Conservation (phyloP, 1,284 basidiomycete genomes). For the Cronartium ribicola region DNA sequence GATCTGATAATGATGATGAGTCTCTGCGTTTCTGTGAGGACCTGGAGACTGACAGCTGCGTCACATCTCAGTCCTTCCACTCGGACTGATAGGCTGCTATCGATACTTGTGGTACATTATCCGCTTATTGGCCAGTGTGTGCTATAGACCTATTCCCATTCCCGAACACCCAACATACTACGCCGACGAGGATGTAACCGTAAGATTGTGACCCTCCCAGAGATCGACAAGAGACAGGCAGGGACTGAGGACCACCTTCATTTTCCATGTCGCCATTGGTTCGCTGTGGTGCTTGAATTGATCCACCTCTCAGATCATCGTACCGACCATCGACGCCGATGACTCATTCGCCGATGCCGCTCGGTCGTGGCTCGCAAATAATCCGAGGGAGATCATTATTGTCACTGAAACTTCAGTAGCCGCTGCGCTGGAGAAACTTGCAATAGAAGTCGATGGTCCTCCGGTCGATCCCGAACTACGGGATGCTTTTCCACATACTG, state of each 20-base stretch:
- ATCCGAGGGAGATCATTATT: slow-evolving; percentile 86
- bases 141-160: slow-evolving; percentile 76
- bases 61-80: slow-evolving; percentile 66
- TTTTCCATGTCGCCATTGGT: not conserved
- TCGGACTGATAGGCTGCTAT: slow-evolving; percentile 84
- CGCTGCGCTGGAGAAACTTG: slow-evolving; percentile 76
- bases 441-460: slow-evolving; percentile 66
- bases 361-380: slow-evolving; percentile 78
- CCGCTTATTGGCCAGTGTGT: slow-evolving; percentile 67
- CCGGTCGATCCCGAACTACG: slow-evolving; percentile 5
- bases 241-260: not conserved
- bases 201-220: not conserved
- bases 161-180: slow-evolving; percentile 82
- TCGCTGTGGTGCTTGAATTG: not conserved
- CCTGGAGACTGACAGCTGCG: slow-evolving; percentile 21
- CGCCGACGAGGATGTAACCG: slow-evolving; percentile 79
- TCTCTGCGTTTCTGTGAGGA: not conserved
- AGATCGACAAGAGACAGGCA: not conserved
- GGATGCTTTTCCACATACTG: slow-evolving; percentile 1
- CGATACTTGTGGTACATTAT: slow-evolving; percentile 86
- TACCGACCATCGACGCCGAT: slow-evolving; percentile 88
- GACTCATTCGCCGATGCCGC: slow-evolving; percentile 91
- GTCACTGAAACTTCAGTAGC: slow-evolving; percentile 87
- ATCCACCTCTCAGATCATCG: slow-evolving; percentile 56
- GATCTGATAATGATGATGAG: not conserved